Evolutionary conservation across 75 land plant species (phyloP).

Genomic region (Sequoia sempervirens): DNA sequence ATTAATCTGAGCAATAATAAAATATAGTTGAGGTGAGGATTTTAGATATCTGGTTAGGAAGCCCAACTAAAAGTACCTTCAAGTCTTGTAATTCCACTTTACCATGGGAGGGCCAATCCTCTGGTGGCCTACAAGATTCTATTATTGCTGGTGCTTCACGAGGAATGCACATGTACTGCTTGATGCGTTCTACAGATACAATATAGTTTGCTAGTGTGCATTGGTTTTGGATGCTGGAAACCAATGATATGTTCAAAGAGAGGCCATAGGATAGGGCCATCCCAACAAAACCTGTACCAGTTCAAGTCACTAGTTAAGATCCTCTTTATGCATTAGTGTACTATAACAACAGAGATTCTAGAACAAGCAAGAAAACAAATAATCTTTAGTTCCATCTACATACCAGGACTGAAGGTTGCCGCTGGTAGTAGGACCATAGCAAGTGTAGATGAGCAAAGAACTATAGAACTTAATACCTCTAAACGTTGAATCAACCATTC

Average conservation of each 20-base stretch:
- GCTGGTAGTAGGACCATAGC: conserved; percentile 27
- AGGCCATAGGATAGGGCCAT: conserved; percentile 41
- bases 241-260: conserved; percentile 35
- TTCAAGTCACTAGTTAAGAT: background rate
- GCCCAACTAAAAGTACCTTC: conserved; percentile 19
- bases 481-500: conserved; percentile 43
- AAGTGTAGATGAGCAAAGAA: conserved; percentile 30
- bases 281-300: conserved; percentile 41
- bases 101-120: conserved; percentile 40
- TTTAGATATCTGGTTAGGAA: background rate
- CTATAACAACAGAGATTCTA: background rate
- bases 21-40: background rate
- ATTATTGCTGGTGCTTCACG: conserved; percentile 34
- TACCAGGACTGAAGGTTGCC: conserved; percentile 34
- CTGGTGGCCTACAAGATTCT: conserved; percentile 23
- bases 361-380: background rate
- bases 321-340: background rate
- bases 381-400: background rate
- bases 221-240: conserved; percentile 29
- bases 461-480: conserved; percentile 18
- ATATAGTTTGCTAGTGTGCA: conserved; percentile 38
- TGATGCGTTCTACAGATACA: conserved; percentile 47
- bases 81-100: conserved; percentile 37
- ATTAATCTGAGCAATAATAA: background rate
- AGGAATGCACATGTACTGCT: conserved; percentile 39